Percentiles rank a stretch among this genome's conserved stretches.
Evolutionary conservation across 2,329 filamentous ascomycete species (phyloP).

Genomic region (Botrytis deweyae): DNA sequence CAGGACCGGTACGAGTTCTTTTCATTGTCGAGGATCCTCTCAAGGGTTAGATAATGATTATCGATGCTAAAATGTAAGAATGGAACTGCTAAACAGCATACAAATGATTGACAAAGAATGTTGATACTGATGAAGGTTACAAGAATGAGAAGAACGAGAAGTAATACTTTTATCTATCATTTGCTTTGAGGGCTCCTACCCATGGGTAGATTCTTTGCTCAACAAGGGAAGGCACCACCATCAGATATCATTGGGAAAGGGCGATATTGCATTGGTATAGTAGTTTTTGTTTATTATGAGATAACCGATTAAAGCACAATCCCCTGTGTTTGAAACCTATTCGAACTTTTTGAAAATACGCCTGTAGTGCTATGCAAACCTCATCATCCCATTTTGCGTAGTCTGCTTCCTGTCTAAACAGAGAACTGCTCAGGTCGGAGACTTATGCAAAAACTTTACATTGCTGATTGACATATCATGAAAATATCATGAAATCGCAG

Average conservation of each 20-base stretch:
- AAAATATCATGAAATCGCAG: slow-evolving; percentile 13
- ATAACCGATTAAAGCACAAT: slow-evolving; percentile 16
- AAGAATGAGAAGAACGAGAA: neutral
- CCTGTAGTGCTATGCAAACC: slow-evolving; percentile 39
- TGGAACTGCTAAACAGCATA: slow-evolving; percentile 11
- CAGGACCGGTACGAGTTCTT: slow-evolving; percentile 26
- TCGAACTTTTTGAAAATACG: slow-evolving; percentile 38
- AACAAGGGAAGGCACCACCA: neutral
- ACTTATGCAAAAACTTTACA: slow-evolving; percentile 36
- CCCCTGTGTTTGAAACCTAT: slow-evolving; percentile 24
- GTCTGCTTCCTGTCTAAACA: slow-evolving; percentile 32
- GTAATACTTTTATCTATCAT: neutral
- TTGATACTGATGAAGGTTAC: neutral
- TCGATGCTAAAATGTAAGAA: slow-evolving; percentile 19
- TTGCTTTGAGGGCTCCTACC: neutral
- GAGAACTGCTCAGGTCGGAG: slow-evolving; percentile 39
- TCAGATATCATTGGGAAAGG: neutral
- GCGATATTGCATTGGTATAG: neutral
- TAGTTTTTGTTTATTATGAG: slow-evolving; percentile 26
- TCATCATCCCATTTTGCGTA: slow-evolving; percentile 38
- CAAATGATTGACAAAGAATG: slow-evolving; percentile 15
- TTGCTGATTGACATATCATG: slow-evolving; percentile 7
- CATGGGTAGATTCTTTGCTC: neutral
- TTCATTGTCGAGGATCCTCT: slow-evolving; percentile 28
- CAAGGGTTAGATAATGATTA: slow-evolving; percentile 4